Evolutionary conservation across 306 rosid genomes (phyloP), one percentile per base, ranked within the genome.

Genomic region (Vachellia collinsii): DNA sequence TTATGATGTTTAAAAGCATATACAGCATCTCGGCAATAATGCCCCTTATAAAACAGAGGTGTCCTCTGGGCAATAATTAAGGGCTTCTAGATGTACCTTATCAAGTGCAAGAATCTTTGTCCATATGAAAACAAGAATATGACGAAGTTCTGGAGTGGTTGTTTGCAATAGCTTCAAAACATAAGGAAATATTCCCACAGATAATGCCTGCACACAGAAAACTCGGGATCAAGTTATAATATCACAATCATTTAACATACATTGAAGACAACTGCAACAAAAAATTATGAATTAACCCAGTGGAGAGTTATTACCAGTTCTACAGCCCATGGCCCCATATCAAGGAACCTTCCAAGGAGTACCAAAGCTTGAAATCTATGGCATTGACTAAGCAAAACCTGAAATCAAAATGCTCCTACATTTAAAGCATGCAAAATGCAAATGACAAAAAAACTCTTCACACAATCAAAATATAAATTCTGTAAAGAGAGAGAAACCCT

Each of bases 251-350:
- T 77, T 58, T 16, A 7, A 50, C 29, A 80, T 10, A 74, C 54
- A 62, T 23, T 56, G 48, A 43, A 59, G 61, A 74, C 17, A 83
- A 74, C 48, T 42, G 67, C 73, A 70, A 64, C 37, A 82, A 19
- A 56, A 76, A 76, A 56, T 29, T 23, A 76, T 34, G 39, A 81
- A 73, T 25, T 43, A 75, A 43, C 77, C 43, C 13, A 13, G 53
- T 5, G 58, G 54, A 77, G 16, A 67, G 72, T 69, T 62, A 56
- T 80, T 88, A 96, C 99, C 94, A 96, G 90, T 84, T 96, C 99
- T 77, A 96, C 99, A 61, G 99, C 99, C 99, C 99, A 96, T 71
- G 97, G 89, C 68, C 99, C 99, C 99, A 96, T 93, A 83, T 96
- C 98, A 87, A 96, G 99, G 78, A 93, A 96, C 87, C 92, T 89